Evolutionary conservation across 345 rosid species (phyloP), one percentile per base, ranked within the genome.

Genomic region (Cardamine occulta): DNA sequence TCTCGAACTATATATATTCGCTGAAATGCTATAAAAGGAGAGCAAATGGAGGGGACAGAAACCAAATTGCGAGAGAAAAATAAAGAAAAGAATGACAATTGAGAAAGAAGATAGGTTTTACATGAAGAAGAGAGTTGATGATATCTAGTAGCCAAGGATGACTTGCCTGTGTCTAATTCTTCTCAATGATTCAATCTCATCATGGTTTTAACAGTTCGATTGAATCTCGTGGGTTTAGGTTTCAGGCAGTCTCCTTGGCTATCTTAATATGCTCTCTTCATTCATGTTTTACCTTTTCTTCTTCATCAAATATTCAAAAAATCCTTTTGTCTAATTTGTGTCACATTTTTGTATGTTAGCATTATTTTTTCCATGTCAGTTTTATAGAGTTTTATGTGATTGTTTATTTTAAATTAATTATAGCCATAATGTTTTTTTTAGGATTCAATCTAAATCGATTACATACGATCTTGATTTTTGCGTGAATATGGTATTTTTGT

Each of bases 121-220:
- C 60, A 74, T 66, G 78, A 47, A 66, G 72, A 66, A 74, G 59
- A 66, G 51, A 74, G 72, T 57, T 56, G 11, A 17, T 56, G 11
- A 17, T 74, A 66, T 74, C 12, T 32, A 60, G 49, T 71, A 71
- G 75, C 75, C 67, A 71, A 71, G 67, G 75, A 71, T 71, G 74
- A 47, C 67, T 70, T 71, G 74, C 59, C 67, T 48, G 18, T 2
- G 1, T 42, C 18, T 48, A 60, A 47, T 60, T 71, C 59, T 59
- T 59, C 48, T 48, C 58, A 59, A 58, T 71, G 23, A 34, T 71
- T 59, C 48, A 59, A 42, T 7, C 47, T 21, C 7, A 47, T 47
- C 4, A 10, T 23, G 13, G 0, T 19, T 49, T 49, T 19, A 12
- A 1, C 4, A 21, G 17, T 0, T 31, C 1, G n/a, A 54, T 54